Conservation (phyloP, 2,329 filamentous ascomycete genomes). For the Ophiostoma montium region DNA sequence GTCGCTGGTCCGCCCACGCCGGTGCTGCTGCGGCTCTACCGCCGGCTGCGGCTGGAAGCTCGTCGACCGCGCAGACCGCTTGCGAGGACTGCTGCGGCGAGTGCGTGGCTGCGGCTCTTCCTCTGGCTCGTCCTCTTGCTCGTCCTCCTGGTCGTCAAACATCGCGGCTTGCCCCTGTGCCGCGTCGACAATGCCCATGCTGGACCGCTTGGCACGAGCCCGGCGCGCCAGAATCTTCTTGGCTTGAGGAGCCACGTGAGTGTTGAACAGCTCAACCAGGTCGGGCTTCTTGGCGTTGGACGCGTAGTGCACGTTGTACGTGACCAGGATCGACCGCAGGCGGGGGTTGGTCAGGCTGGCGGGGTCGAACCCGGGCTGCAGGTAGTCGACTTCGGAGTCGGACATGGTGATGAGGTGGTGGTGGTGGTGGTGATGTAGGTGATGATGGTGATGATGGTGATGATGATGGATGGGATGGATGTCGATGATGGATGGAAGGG, state of each 20-base stretch:
- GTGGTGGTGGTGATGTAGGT: background rate
- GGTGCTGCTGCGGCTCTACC: constrained; percentile 12
- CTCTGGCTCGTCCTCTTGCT: constrained; percentile 32
- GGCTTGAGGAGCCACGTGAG: constrained; percentile 64
- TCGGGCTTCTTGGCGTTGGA: constrained; percentile 84
- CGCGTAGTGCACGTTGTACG: constrained; percentile 73
- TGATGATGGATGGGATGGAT: background rate
- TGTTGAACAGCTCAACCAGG: constrained; percentile 70
- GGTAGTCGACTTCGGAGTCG: constrained; percentile 64
- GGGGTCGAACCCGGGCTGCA: constrained; percentile 77
- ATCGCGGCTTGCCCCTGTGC: background rate
- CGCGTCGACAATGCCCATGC: constrained; percentile 64
- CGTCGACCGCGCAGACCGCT: constrained; percentile 38
- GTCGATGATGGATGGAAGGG: background rate
- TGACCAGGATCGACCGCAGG: constrained; percentile 80
- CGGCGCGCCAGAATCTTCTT: constrained; percentile 61
- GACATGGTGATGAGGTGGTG: constrained; percentile 31
- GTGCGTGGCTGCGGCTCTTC: constrained; percentile 10
- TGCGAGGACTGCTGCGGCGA: constrained; percentile 33
- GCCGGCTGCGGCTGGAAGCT: constrained; percentile 33
- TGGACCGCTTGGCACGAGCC: constrained; percentile 70
- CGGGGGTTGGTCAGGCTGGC: constrained; percentile 71
- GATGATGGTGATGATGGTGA: background rate
- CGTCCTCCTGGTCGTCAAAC: constrained; percentile 30
- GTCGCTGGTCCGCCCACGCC: constrained; percentile 31